Evolutionary conservation across 805 yeast species (phyloP).

Genomic region (Metschnikowia hibisci): DNA sequence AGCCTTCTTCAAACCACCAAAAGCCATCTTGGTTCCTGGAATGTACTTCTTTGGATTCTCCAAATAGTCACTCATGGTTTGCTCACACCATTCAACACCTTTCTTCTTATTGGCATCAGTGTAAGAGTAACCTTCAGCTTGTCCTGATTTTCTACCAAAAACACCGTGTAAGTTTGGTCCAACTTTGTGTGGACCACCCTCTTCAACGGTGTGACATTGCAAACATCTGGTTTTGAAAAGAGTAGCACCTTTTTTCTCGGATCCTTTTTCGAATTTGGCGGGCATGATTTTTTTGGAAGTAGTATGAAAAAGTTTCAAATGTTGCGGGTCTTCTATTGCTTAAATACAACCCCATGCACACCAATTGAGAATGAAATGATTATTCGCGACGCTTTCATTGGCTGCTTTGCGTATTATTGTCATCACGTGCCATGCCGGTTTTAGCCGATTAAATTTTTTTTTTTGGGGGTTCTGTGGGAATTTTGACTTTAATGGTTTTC

Average conservation of each 20-base stretch:
- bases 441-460: too few relatives aligned
- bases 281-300: slow-evolving; percentile 31
- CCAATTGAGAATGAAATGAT: slow-evolving; percentile 18
- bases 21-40: slow-evolving; percentile 99
- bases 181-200: slow-evolving; percentile 96
- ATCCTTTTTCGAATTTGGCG: slow-evolving; percentile 43
- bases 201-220: slow-evolving; percentile 97
- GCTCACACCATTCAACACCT: slow-evolving; percentile 84
- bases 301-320: not conserved
- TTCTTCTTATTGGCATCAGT: slow-evolving; percentile 98
- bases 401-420: slow-evolving; percentile 5
- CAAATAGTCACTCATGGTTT: slow-evolving; percentile 90
- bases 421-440: not conserved
- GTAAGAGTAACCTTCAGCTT: slow-evolving; percentile 89
- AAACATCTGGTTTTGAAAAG: slow-evolving; percentile 98
- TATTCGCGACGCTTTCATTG: slow-evolving; percentile 14
- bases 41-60: slow-evolving; percentile 99
- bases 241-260: slow-evolving; percentile 85
- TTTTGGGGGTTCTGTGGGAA: too few relatives aligned
- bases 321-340: slow-evolving; percentile 6
- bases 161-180: slow-evolving; percentile 98
- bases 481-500: too few relatives aligned
- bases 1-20: slow-evolving; percentile 98
- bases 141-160: slow-evolving; percentile 88
- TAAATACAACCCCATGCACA: slow-evolving; percentile 12